These are phyloP conservation scores for Talaromyces sp. DNA, from an alignment of 2,329 filamentous ascomycete genomes.

Conservation along the genomic window DNA sequence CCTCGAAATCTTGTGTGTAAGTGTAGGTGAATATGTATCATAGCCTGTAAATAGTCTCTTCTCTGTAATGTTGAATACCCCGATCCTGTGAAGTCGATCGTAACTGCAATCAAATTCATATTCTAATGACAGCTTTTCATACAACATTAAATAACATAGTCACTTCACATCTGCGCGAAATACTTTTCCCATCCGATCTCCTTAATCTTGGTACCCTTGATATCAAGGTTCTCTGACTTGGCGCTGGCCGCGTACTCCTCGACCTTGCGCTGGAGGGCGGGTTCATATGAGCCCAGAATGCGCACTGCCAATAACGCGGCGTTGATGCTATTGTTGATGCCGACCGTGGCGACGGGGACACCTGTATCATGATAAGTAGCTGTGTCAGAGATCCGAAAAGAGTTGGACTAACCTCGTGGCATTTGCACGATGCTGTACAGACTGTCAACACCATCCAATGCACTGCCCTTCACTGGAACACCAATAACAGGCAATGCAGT, in stretches of 20 bases:
- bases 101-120: neutral
- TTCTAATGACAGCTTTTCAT: neutral
- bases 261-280: conserved; percentile 40
- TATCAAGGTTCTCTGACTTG: conserved; percentile 40
- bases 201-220: conserved; percentile 43
- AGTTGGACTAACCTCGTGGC: conserved; percentile 53
- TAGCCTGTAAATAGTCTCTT: neutral
- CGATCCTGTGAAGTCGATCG: neutral
- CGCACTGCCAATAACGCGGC: conserved; percentile 69
- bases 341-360: conserved; percentile 70
- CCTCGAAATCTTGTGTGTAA: neutral
- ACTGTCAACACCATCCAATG: conserved; percentile 68
- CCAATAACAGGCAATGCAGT: conserved; percentile 73
- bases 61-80: neutral
- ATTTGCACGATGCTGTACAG: conserved; percentile 73
- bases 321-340: conserved; percentile 77
- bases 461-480: conserved; percentile 71
- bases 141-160: neutral
- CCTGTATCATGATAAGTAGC: conserved; percentile 46
- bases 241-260: conserved; percentile 43
- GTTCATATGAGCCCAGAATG: conserved; percentile 57
- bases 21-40: neutral
- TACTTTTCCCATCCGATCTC: conserved; percentile 45
- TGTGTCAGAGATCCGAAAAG: neutral
- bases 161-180: conserved; percentile 42